Base-by-base conservation (phyloP, 2,329 filamentous ascomycete genomes). In the Phaeosphaeriaceae sp. region DNA sequence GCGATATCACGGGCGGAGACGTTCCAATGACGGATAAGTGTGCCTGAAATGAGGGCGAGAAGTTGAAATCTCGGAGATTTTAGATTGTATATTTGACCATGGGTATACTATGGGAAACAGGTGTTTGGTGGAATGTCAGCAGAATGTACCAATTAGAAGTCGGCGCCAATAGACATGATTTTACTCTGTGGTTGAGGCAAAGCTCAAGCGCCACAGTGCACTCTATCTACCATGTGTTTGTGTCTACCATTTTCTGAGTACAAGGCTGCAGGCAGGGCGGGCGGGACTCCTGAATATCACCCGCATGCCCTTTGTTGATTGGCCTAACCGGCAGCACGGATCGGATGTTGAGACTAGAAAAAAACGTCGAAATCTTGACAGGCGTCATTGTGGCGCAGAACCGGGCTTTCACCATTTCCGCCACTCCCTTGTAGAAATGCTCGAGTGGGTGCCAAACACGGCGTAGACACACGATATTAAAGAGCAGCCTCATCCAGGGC, bases 1-100 rank as follows among this genome's bases (percentile, higher is more conserved):
- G 81, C 51, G 80, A 87, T 54, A 84, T 97, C 60, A 97, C 92
- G 6, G 81, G 86, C 40, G 89, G 88, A 13, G 92, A 96, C 79
- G 81, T 90, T 46, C 88, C 91, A 1, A 82, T 91, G 71, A 70
- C 67, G 3, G 66, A 70, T 25, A 72, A 67, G 62, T 69, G 17
- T 33, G 42, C 27, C 1, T 20, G 25, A 22, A 21, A 10, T 21
- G 42, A 45, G 10, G 42, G 19, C 42, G 42, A 45, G 7, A 13
- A 36, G 19, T 13, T 45, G 42, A 19, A 7, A 45, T 2, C 10
- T 20, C 19, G 19, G 42, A 13, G 19, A 22, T 45, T 21, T 21
- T 21, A 20, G 42, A 22, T 9, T 45, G 42, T 45, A 22, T 21
- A 21, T 20, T 21, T 7, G 31, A 3, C 3, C 31, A 36, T 13